Evolutionary conservation across 2,329 filamentous ascomycete genomes (phyloP).

Genomic region (Ophiocordyceps australis): DNA sequence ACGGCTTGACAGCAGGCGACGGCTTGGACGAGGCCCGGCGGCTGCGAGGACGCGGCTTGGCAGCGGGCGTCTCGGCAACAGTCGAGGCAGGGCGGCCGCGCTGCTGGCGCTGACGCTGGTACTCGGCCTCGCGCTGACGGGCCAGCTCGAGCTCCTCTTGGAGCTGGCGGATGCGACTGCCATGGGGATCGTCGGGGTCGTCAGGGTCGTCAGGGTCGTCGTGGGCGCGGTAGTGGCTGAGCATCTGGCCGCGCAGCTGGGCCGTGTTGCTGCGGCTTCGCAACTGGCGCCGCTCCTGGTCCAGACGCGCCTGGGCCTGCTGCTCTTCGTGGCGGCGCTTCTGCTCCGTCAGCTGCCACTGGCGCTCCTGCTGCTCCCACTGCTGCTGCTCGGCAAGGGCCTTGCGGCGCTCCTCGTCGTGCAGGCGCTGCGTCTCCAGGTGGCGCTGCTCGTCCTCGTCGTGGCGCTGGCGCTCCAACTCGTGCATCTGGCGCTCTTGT

Average conservation of each 20-base stretch:
- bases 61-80: constrained; percentile 3
- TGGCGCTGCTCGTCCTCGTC: constrained; percentile 53
- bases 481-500: constrained; percentile 37
- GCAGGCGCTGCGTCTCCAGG: constrained; percentile 39
- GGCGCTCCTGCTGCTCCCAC: constrained; percentile 61
- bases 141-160: constrained; percentile 52
- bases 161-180: constrained; percentile 57
- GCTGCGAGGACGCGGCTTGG: neutral
- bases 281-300: constrained; percentile 45
- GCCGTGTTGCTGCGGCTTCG: constrained; percentile 46
- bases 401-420: constrained; percentile 40
- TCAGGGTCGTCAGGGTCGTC: constrained; percentile 12
- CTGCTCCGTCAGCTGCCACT: constrained; percentile 64
- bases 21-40: too few relatives aligned
- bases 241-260: constrained; percentile 62
- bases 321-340: constrained; percentile 53
- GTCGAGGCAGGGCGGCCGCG: constrained; percentile 17
- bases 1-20: neutral
- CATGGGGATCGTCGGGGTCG: constrained; percentile 27
- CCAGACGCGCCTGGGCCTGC: constrained; percentile 48
- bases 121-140: constrained; percentile 43
- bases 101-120: constrained; percentile 38
- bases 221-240: constrained; percentile 68
- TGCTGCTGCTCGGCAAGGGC: constrained; percentile 50
- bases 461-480: constrained; percentile 27